Evolutionary conservation across 352 stramenopile genomes (phyloP), one percentile per base, ranked within the genome.

Genomic region (Elongisporangium undulatum): DNA sequence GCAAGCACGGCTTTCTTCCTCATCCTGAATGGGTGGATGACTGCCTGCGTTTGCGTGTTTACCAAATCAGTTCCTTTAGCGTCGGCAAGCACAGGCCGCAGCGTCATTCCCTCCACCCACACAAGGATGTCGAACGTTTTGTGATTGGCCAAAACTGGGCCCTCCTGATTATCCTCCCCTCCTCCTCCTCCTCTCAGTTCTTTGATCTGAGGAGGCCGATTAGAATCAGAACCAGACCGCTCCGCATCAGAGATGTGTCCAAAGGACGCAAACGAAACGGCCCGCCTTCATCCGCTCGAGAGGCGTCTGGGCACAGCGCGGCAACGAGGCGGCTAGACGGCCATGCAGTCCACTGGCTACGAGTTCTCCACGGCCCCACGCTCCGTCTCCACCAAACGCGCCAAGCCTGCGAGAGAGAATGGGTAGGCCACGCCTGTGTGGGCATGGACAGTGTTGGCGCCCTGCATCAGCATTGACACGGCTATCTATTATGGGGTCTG

Each of bases 361-460:
- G 81, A 93, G 63, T 93, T 91, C 64, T 76, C 83, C 9, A 56
- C 81, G 5, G 75, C 75, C 21, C 83, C 83, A 39, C 75, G 79
- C 55, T 93, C 83, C 17, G 83, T 93, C 50, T 78, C 81, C 17
- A 87, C 72, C 52, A 93, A 91, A 66, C 83, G 83, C 29, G 68
- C 69, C 66, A 93, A 93, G 61, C 68, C 68, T 7, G 51, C 34
- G 19, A 60, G 72, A 13, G 74, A 87, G 39, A 69, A 63, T 49
- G 61, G 66, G 79, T 89, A 64, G 50, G 29, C 5, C n/a, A n/a
- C n/a, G 70, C 71, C 41, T 51, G 12, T 26, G 5, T 17, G 20
- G 22, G 29, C 2, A 20, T 34, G 9, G 48, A 17, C 26, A 26
- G 17, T 17, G 49, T 53, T 23, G 5, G 8, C 38, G 7, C 9